Percentiles rank a stretch among this genome's conserved stretches.
Evolutionary conservation across 495 filamentous ascomycete genomes (phyloP).

Genomic region (Delitschia confertaspora): DNA sequence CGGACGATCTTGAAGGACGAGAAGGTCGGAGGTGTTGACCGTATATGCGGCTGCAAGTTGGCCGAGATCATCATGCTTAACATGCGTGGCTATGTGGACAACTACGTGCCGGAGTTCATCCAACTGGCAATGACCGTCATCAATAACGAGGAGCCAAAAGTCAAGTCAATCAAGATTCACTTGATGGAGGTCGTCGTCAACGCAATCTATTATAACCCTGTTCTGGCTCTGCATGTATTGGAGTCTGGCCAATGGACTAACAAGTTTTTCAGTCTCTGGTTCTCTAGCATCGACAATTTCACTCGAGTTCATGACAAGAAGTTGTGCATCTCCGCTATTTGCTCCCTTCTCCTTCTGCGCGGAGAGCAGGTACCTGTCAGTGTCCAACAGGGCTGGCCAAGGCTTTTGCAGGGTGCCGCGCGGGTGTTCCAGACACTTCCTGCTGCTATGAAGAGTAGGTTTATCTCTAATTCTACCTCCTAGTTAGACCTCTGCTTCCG

Average conservation of each 20-base stretch:
- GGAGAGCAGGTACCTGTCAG: slow-evolving; percentile 72
- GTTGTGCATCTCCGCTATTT: slow-evolving; percentile 87
- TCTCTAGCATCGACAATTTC: slow-evolving; percentile 90
- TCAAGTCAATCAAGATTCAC: slow-evolving; percentile 89
- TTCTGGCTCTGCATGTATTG: slow-evolving; percentile 69
- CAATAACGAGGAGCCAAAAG: slow-evolving; percentile 57
- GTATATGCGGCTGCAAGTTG: slow-evolving; percentile 98
- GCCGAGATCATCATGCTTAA: slow-evolving; percentile 95
- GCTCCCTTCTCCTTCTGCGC: slow-evolving; percentile 66
- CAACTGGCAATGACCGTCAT: slow-evolving; percentile 80
- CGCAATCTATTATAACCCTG: slow-evolving; percentile 91
- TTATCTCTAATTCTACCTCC: slow-evolving; percentile 1
- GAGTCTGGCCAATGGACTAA: slow-evolving; percentile 96
- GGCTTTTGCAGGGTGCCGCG: slow-evolving; percentile 83
- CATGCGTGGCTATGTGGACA: slow-evolving; percentile 81
- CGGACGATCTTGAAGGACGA: slow-evolving; percentile 67
- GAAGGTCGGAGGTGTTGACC: slow-evolving; percentile 87
- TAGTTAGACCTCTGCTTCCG: too few species aligned
- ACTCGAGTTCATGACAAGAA: slow-evolving; percentile 96
- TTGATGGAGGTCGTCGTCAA: slow-evolving; percentile 99
- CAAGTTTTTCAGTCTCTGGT: slow-evolving; percentile 98
- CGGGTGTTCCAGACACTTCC: slow-evolving; percentile 86
- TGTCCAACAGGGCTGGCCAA: slow-evolving; percentile 94
- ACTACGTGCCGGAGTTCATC: slow-evolving; percentile 77
- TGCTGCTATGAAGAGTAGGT: slow-evolving; percentile 70